phyloP scores from a whole-genome alignment of 164 flowering plant species.

The Magnolia sinica region DNA sequence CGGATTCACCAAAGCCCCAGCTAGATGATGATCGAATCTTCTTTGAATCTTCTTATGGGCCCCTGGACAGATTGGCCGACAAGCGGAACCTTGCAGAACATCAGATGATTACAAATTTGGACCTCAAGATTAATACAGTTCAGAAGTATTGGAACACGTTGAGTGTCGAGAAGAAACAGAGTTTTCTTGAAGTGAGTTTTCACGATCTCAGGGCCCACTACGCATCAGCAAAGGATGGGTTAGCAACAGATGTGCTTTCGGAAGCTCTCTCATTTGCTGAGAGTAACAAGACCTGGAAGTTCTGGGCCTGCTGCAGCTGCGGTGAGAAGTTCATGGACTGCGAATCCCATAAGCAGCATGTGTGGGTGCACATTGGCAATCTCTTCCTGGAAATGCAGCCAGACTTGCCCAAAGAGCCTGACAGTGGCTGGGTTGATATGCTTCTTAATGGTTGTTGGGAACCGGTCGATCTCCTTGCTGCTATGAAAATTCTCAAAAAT shows the following conservation, averaged over 20 bases:
- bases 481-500: slow-evolving; percentile 54
- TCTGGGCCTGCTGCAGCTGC: slow-evolving; percentile 84
- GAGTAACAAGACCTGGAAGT: slow-evolving; percentile 61
- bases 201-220: slow-evolving; percentile 54
- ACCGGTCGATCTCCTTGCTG: slow-evolving; percentile 68
- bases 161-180: slow-evolving; percentile 53
- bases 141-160: slow-evolving; percentile 69
- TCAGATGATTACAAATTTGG: slow-evolving; percentile 45
- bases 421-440: slow-evolving; percentile 78
- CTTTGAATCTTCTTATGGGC: slow-evolving; percentile 36
- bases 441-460: slow-evolving; percentile 75
- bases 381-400: slow-evolving; percentile 61
- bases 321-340: slow-evolving; percentile 57
- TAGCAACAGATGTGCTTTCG: slow-evolving; percentile 46
- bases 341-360: slow-evolving; percentile 66
- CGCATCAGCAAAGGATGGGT: slow-evolving; percentile 51
- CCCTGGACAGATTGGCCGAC: slow-evolving; percentile 38
- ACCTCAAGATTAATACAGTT: slow-evolving; percentile 67
- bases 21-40: slow-evolving; percentile 38
- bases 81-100: slow-evolving; percentile 47
- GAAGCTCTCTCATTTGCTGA: slow-evolving; percentile 71
- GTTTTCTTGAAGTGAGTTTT: slow-evolving; percentile 53
- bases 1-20: slow-evolving; percentile 36
- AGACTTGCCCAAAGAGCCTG: slow-evolving; percentile 60
- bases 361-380: slow-evolving; percentile 75